Evolutionary conservation across 306 rosid genomes (phyloP).

Genomic region (Purshia tridentata): DNA sequence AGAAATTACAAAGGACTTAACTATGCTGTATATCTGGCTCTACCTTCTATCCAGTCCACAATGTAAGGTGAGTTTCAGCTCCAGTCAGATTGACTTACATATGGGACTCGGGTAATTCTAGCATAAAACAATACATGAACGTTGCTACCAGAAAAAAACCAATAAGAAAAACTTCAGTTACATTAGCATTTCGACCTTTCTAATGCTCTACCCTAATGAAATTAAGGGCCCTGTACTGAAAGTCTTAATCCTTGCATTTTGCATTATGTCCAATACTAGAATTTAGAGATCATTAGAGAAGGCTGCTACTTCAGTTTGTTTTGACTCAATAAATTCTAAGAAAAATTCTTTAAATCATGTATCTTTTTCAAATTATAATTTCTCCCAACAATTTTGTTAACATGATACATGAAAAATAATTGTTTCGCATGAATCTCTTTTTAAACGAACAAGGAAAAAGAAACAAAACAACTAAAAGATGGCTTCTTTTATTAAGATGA

Average conservation of each 20-base stretch:
- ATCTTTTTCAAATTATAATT: background rate
- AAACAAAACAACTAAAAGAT: too few species aligned
- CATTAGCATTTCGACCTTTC: background rate
- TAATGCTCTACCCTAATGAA: background rate
- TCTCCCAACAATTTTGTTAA: background rate
- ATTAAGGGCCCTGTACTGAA: background rate
- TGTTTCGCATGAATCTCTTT: too few species aligned
- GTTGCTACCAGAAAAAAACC: background rate
- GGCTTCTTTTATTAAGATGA: too few species aligned
- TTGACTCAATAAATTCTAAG: background rate
- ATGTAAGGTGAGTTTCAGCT: conserved; percentile 3
- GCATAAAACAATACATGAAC: background rate
- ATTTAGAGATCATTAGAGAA: background rate
- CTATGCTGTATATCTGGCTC: background rate
- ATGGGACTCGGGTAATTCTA: background rate
- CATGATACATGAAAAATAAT: background rate
- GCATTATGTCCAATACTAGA: background rate
- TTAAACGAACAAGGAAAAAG: too few species aligned
- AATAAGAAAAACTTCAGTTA: background rate
- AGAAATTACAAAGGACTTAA: background rate
- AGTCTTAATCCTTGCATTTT: background rate
- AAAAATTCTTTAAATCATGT: background rate
- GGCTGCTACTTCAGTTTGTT: background rate
- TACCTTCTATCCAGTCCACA: conserved; percentile 7
- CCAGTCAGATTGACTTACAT: background rate